Conservation (phyloP, 495 filamentous ascomycete genomes). For the Podospora appendiculata region DNA sequence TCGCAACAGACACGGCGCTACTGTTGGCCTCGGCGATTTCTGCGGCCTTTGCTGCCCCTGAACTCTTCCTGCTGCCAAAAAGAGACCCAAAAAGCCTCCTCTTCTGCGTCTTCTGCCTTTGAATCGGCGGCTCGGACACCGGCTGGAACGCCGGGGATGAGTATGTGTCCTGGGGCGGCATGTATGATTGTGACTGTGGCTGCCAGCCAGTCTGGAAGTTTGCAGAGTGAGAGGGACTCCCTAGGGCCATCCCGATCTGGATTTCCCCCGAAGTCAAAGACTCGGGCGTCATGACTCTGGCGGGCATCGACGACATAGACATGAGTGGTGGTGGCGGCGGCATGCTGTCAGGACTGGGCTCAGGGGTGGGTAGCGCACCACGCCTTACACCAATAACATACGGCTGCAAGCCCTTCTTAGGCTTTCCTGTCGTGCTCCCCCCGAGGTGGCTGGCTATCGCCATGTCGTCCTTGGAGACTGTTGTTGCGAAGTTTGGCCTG, state of each 20-base stretch:
- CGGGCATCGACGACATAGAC: constrained; percentile 16
- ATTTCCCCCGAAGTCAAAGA: constrained; percentile 27
- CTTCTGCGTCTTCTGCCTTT: constrained; percentile 34
- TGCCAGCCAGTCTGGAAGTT: constrained; percentile 13
- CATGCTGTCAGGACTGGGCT: constrained; percentile 25
- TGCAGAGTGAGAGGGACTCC: constrained; percentile 34
- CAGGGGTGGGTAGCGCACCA: constrained; percentile 36
- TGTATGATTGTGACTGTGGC: constrained; percentile 11
- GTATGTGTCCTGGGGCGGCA: constrained; percentile 7
- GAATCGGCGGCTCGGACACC: constrained; percentile 21
- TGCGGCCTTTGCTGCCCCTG: constrained; percentile 14
- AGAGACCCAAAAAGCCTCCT: constrained; percentile 41
- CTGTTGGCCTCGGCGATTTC: constrained; percentile 7
- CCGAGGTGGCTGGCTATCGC: constrained; percentile 21
- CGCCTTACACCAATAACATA: constrained; percentile 9
- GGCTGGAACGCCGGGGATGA: constrained; percentile 17
- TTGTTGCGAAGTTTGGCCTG: constrained; percentile 26
- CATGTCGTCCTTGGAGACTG: constrained; percentile 43
- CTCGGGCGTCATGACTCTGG: constrained; percentile 31
- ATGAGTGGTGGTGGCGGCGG: constrained; percentile 12
- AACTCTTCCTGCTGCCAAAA: constrained; percentile 38
- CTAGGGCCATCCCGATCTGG: constrained; percentile 52
- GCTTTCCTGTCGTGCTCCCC: constrained; percentile 8
- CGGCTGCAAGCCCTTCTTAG: constrained; percentile 15
- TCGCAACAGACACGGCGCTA: constrained; percentile 9